phyloP scores from a whole-genome alignment of 2,329 filamentous ascomycete genomes.

The Celoporthe dispersa region DNA sequence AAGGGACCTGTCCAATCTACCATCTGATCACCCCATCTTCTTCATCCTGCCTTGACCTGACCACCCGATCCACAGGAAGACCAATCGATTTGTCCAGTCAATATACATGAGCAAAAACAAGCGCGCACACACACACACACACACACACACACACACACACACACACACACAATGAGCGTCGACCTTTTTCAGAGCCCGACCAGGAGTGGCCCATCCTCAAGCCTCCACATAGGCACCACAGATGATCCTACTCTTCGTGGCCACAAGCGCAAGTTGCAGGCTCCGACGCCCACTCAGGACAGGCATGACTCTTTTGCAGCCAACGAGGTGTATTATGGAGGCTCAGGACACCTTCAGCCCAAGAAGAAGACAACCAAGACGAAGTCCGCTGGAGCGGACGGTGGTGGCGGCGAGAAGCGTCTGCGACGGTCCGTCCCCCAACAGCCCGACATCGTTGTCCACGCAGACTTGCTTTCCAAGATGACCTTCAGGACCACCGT shows the following conservation, averaged over 20 bases:
- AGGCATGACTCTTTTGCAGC: not conserved
- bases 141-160: not conserved
- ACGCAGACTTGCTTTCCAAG: not conserved
- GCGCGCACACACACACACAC: not conserved
- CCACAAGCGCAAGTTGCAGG: conserved; percentile 15
- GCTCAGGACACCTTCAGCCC: not conserved
- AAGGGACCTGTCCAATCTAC: not conserved
- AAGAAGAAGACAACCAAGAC: conserved; percentile 10
- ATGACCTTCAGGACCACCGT: not conserved
- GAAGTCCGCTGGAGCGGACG: not conserved
- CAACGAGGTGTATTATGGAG: not conserved
- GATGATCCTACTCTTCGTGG: not conserved
- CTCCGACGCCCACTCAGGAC: too few relatives aligned
- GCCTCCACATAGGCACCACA: not conserved
- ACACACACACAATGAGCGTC: conserved; percentile 14
- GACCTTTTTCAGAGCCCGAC: conserved; percentile 20
- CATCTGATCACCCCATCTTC: not conserved
- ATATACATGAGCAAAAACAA: not conserved
- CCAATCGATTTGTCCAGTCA: not conserved
- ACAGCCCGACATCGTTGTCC: not conserved
- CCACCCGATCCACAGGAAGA: not conserved
- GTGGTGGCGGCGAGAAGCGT: conserved; percentile 17
- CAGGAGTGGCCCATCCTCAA: conserved; percentile 6
- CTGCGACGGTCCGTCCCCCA: conserved; percentile 18
- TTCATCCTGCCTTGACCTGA: not conserved